These are phyloP conservation scores for Mucor mucedo DNA, from an alignment of 371 early-diverging fungal genomes.

Conservation along the genomic window DNA sequence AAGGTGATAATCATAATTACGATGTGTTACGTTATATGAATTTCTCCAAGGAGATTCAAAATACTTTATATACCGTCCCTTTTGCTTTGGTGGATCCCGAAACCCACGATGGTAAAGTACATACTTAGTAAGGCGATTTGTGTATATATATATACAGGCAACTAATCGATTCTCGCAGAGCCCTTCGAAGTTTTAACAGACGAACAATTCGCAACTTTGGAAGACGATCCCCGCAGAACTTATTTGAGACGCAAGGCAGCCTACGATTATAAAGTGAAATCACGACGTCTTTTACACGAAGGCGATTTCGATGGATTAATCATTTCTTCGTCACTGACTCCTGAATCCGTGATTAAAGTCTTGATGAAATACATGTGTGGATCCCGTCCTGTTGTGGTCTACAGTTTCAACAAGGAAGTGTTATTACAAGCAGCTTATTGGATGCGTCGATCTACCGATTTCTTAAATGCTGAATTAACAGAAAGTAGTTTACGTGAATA, in stretches of 20 bases:
- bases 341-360: conserved; percentile 69
- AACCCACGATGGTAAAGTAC: conserved; percentile 56
- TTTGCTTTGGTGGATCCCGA: conserved; percentile 65
- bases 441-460: conserved; percentile 73
- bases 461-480: conserved; percentile 80
- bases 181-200: conserved; percentile 39
- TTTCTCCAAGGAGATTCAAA: conserved; percentile 57
- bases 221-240: conserved; percentile 28
- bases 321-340: conserved; percentile 78
- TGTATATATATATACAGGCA: too few relatives aligned
- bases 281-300: conserved; percentile 46
- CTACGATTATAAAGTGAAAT: conserved; percentile 28
- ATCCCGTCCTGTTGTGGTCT: conserved; percentile 87
- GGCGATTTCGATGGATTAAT: conserved; percentile 78
- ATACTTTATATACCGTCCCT: conserved; percentile 69
- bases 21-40: conserved; percentile 85
- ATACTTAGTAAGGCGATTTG: background rate
- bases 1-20: conserved; percentile 77
- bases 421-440: conserved; percentile 71
- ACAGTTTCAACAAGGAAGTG: conserved; percentile 82
- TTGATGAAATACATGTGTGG: conserved; percentile 75
- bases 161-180: conserved; percentile 22
- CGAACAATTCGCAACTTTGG: conserved; percentile 38
- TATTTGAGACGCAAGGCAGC: conserved; percentile 46
- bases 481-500: conserved; percentile 92